Evolutionary conservation across 371 early-diverging fungal genomes (phyloP).

Genomic region (Enterocytospora artemiae): DNA sequence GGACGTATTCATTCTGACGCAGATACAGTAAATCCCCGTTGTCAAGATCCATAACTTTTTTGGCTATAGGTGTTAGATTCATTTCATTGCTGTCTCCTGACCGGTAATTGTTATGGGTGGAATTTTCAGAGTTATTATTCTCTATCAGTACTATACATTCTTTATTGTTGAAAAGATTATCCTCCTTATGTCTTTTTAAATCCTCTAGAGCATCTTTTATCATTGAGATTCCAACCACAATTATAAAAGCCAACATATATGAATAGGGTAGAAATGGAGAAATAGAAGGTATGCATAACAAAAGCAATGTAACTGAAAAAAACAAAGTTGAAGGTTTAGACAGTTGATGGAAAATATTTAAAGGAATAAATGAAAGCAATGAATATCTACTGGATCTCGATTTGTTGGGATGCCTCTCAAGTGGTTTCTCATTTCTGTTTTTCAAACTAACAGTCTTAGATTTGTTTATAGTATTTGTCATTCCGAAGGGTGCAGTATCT

Average conservation of each 20-base stretch:
- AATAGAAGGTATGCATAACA: constrained; percentile 76
- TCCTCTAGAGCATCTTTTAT: constrained; percentile 85
- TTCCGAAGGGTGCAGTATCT: no score
- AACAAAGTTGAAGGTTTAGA: constrained; percentile 76
- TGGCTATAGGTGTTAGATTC: not conserved
- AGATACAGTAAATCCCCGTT: constrained; percentile 60
- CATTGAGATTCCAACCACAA: constrained; percentile 70
- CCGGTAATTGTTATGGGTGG: not conserved
- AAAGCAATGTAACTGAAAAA: constrained; percentile 70
- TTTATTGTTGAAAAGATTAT: constrained; percentile 70
- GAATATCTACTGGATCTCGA: constrained; percentile 66
- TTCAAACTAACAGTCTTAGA: no score
- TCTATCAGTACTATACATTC: not conserved
- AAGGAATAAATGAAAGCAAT: constrained; percentile 71
- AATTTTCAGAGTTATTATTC: constrained; percentile 9
- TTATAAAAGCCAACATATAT: constrained; percentile 62
- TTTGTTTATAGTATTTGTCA: no score
- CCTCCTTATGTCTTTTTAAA: constrained; percentile 72
- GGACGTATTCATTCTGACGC: constrained; percentile 60
- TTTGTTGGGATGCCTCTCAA: constrained; percentile 20
- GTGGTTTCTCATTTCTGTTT: not conserved
- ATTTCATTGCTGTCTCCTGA: not conserved
- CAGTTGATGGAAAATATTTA: constrained; percentile 78
- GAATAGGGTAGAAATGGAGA: constrained; percentile 56
- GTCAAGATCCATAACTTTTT: constrained; percentile 55